Evolutionary conservation across 768 basidiomycete species (phyloP).

Genomic region (Nidula microcarpa): DNA sequence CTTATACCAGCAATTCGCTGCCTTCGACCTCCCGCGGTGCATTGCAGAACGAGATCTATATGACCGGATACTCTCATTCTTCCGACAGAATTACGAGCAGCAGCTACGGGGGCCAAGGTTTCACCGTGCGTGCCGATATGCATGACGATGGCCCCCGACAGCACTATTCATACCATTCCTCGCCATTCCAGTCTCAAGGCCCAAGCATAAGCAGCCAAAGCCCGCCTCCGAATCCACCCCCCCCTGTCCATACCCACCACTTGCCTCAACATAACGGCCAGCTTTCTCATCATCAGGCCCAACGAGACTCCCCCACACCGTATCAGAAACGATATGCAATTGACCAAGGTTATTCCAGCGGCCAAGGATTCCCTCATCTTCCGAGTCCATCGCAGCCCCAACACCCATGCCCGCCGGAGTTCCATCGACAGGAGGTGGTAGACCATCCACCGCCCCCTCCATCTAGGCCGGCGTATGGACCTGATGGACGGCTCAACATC

Average conservation of each 20-base stretch:
- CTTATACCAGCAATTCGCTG: conserved; percentile 36
- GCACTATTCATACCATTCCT: conserved; percentile 51
- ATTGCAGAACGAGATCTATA: conserved; percentile 38
- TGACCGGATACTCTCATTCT: conserved; percentile 42
- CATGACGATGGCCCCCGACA: conserved; percentile 37
- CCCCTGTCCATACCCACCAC: conserved; percentile 8
- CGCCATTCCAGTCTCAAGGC: conserved; percentile 43
- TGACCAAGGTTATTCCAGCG: conserved; percentile 47
- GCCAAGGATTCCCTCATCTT: conserved; percentile 46
- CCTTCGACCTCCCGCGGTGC: conserved; percentile 36
- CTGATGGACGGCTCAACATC: conserved; percentile 45
- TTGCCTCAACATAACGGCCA: conserved; percentile 9
- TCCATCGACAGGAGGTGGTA: conserved; percentile 32
- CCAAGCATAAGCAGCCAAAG: conserved; percentile 35
- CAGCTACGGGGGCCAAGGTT: conserved; percentile 44
- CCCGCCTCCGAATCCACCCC: conserved; percentile 33
- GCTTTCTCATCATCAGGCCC: conserved; percentile 32
- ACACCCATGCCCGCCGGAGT: conserved; percentile 39
- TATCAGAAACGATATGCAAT: conserved; percentile 62
- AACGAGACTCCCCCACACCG: conserved; percentile 40
- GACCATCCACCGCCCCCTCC: conserved; percentile 24
- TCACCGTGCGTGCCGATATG: conserved; percentile 39
- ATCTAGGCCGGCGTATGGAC: conserved; percentile 29
- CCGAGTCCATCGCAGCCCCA: conserved; percentile 40
- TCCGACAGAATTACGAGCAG: conserved; percentile 47